Evolutionary conservation across 306 rosid species (phyloP).

Genomic region (Malus fusca): DNA sequence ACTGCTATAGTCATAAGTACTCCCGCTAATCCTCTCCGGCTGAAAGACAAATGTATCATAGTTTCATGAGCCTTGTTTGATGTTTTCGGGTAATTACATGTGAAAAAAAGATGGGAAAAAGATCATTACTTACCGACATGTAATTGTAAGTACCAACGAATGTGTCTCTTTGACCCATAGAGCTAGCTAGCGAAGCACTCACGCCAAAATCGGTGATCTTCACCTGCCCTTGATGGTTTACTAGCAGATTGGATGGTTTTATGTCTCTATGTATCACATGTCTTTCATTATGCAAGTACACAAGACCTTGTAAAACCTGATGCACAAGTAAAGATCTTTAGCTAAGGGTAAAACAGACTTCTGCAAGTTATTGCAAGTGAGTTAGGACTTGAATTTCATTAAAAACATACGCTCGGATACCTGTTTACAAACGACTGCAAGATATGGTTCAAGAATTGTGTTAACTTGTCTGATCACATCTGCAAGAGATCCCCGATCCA

Average conservation of each 20-base stretch:
- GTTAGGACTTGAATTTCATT: background rate
- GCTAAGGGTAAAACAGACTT: background rate
- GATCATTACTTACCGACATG: constrained; percentile 64
- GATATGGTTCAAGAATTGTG: constrained; percentile 97
- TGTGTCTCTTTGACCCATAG: constrained; percentile 97
- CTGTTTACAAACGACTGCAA: constrained; percentile 97
- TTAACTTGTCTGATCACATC: constrained; percentile 80
- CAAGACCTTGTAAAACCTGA: constrained; percentile 94
- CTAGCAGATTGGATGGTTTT: constrained; percentile 83
- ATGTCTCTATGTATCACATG: constrained; percentile 97
- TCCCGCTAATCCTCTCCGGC: constrained; percentile 96
- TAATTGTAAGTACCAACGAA: constrained; percentile 96
- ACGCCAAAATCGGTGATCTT: constrained; percentile 99
- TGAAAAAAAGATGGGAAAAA: background rate
- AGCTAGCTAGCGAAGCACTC: constrained; percentile 91
- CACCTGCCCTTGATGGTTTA: constrained; percentile 94
- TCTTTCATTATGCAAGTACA: constrained; percentile 74
- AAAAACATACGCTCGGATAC: constrained; percentile 27
- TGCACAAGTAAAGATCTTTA: constrained; percentile 9
- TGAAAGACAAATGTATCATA: constrained; percentile 27
- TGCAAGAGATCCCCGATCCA: constrained; percentile 84
- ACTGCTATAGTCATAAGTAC: constrained; percentile 86
- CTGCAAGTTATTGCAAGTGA: background rate
- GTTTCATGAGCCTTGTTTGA: background rate
- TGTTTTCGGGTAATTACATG: background rate